Base-by-base conservation (phyloP, 768 basidiomycete genomes). In the Podaxis sp. region DNA sequence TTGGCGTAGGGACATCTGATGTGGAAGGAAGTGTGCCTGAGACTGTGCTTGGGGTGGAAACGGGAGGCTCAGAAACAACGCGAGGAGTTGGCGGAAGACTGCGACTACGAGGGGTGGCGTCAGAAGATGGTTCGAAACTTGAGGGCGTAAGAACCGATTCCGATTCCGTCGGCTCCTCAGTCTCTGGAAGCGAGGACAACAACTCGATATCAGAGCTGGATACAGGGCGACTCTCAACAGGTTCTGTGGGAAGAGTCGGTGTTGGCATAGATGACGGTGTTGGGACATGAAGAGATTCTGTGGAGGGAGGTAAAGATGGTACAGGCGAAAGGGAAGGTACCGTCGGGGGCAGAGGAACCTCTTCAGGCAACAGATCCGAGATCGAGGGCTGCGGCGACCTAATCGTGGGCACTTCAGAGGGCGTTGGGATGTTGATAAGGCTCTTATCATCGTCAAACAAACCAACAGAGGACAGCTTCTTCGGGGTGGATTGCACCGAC, bases 281-380 rank as follows among this genome's bases (percentile, higher is more conserved):
- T 4, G 68, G 65, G 6, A 71, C 67, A 54, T 72, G 72, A 8
- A 82, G 82, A 12, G 81, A 73, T 43, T 79, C 75, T 0, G 79
- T 72, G 4, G 70, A 65, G 22, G 72, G 64, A 0, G 73, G 68
- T 11, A 66, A 63, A 41, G 70, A 68, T 27, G 70, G 63, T 15
- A 66, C 13, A 17, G 67, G 61, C 13, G 64, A 53, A 25, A 19
- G 67, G 62, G 56, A 66, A 46, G 13, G 64, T 58, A 63, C 46
- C 4, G 71, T 68, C 1, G 63, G 65, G 25, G 70, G 69, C 29
- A 70, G 58, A 4, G 73, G 71, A 41, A 73, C 64, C 29, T 74
- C 72, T 56, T 72, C 71, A 17, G 71, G 73, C 38, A 61, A 46
- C 12, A 75, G 63, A 24, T 67, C 69, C n/a, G 72, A 72, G 13